These are phyloP conservation scores for Chlamydomonas sp. DNA, from an alignment of 139 green algal species.

Conservation along the genomic window DNA sequence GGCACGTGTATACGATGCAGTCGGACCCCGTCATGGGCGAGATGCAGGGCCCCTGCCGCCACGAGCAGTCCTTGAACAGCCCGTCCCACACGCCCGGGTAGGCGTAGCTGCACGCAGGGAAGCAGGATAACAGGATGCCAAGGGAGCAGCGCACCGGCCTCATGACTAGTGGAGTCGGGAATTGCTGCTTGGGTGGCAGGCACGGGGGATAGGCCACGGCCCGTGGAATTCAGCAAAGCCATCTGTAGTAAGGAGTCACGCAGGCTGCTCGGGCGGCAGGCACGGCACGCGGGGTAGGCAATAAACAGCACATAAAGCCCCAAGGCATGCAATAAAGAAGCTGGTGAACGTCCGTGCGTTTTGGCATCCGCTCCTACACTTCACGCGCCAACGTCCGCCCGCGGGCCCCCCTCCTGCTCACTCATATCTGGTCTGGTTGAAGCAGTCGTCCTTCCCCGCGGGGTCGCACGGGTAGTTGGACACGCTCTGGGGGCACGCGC, in stretches of 20 bases:
- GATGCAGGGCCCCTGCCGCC: constrained; percentile 53
- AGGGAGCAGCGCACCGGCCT: not conserved
- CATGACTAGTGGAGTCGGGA: too few species aligned
- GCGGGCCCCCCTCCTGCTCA: not conserved
- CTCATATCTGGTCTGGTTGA: constrained; percentile 23
- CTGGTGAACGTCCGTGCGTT: too few species aligned
- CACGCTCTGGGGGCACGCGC: not conserved
- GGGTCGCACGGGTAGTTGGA: constrained; percentile 10
- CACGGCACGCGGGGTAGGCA: too few species aligned
- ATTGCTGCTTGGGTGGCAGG: too few species aligned
- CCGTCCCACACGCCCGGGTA: constrained; percentile 71
- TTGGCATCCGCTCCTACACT: not conserved
- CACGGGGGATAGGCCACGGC: too few species aligned
- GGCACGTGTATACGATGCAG: constrained; percentile 68
- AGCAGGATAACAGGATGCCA: not conserved
- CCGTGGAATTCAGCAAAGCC: too few species aligned
- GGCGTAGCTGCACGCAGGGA: constrained; percentile 54
- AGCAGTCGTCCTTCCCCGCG: constrained; percentile 20
- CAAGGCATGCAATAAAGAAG: too few species aligned
- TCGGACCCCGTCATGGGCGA: constrained; percentile 61
- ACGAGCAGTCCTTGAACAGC: constrained; percentile 60
- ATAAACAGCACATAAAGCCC: not conserved
- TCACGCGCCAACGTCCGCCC: not conserved
- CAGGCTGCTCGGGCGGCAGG: too few species aligned
- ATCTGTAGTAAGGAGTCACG: too few species aligned